Conservation (phyloP, 164 flowering plant genomes). For the Chloranthus sessilifolius region DNA sequence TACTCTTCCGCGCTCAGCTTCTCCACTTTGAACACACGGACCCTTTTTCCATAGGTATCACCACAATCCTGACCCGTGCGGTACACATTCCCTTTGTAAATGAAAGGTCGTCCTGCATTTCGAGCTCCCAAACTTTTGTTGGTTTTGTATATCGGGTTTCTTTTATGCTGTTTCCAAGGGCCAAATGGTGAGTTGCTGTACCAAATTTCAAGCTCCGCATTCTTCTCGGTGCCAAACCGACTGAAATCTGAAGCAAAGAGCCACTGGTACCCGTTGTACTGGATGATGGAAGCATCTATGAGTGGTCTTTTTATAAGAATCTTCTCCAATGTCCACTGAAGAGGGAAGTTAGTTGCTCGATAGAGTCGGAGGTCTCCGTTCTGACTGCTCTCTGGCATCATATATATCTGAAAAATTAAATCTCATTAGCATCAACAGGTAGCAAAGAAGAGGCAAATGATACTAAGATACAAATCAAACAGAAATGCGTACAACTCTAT, state of each 20-base stretch:
- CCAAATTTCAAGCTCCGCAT: constrained; percentile 83
- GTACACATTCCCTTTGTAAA: constrained; percentile 50
- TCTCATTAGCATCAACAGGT: constrained; percentile 3
- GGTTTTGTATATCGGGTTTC: constrained; percentile 55
- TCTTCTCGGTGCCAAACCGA: constrained; percentile 48
- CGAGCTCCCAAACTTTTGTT: constrained; percentile 57
- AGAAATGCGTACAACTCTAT: no score
- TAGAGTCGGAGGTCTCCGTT: constrained; percentile 75
- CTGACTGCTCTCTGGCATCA: constrained; percentile 79
- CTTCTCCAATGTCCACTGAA: constrained; percentile 64
- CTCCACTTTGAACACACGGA: constrained; percentile 51
- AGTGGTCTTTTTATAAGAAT: constrained; percentile 61
- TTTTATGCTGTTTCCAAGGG: constrained; percentile 76
- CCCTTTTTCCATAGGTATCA: constrained; percentile 53
- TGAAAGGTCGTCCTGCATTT: constrained; percentile 84
- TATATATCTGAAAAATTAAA: constrained; percentile 52
- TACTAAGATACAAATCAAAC: no score
- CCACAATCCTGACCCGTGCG: constrained; percentile 80
- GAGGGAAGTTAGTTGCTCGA: constrained; percentile 61
- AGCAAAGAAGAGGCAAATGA: no score
- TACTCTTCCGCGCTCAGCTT: constrained; percentile 44
- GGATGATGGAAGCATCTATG: constrained; percentile 51
- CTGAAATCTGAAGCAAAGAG: constrained; percentile 76
- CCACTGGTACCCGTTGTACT: constrained; percentile 52
- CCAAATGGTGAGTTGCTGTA: constrained; percentile 68